A percentile compares a stretch with the other conserved stretches of the same genome.
Conservation (phyloP, 331 rosid genomes). For the Cydonia oblonga region DNA sequence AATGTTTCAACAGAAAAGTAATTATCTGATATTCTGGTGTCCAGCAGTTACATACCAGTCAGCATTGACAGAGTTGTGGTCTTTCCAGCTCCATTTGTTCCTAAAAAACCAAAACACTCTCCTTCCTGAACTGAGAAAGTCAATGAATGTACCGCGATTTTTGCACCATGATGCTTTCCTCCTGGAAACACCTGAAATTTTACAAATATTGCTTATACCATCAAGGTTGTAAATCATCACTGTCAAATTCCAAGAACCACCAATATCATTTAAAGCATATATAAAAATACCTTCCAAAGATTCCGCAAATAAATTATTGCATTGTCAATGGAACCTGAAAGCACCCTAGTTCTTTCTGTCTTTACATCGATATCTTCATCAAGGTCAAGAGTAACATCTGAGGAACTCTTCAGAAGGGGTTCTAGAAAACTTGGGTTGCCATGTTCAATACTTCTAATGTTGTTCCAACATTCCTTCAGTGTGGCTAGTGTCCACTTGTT, state of each 20-base stretch:
- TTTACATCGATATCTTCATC: constrained; percentile 79
- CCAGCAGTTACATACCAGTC: constrained; percentile 43
- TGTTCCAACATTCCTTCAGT: constrained; percentile 49
- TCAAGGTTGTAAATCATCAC: background rate
- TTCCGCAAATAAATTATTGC: constrained; percentile 65
- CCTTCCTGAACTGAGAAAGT: constrained; percentile 90
- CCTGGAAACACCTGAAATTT: constrained; percentile 58
- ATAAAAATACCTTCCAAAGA: constrained; percentile 58
- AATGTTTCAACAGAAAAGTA: background rate
- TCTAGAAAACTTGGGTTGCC: constrained; percentile 41
- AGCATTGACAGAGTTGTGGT: constrained; percentile 90
- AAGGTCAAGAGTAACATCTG: constrained; percentile 32
- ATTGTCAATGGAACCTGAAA: constrained; percentile 71
- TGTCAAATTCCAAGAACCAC: constrained; percentile 1
- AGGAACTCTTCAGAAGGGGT: constrained; percentile 49
- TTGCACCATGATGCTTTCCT: constrained; percentile 39
- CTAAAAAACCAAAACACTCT: constrained; percentile 91
- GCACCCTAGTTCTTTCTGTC: constrained; percentile 75
- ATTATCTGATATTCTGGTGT: background rate
- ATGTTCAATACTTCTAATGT: constrained; percentile 15
- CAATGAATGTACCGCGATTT: constrained; percentile 80
- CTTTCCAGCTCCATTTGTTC: constrained; percentile 98
- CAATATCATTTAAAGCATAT: constrained; percentile 10
- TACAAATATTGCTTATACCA: constrained; percentile 1
- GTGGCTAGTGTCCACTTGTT: constrained; percentile 36